Percentiles rank a stretch among this genome's conserved stretches.
Evolutionary conservation across 805 yeast species (phyloP).

Genomic region (Isabelozyma rhagii): DNA sequence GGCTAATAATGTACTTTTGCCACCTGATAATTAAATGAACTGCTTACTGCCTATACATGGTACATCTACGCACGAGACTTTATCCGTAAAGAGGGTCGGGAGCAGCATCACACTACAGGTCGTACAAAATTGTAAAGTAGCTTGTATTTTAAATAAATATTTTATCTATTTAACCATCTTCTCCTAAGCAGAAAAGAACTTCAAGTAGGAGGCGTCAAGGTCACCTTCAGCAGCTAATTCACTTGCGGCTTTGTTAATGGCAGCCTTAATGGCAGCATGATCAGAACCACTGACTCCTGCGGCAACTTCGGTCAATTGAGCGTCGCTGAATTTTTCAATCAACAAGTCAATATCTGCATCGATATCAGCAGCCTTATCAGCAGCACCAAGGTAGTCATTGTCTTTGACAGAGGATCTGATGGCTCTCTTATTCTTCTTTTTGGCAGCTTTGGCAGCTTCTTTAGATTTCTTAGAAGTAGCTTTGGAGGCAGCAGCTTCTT

Average conservation of each 20-base stretch:
- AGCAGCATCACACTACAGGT: too few species aligned
- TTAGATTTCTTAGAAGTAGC: slow-evolving; percentile 74
- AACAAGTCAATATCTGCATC: slow-evolving; percentile 79
- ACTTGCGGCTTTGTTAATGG: slow-evolving; percentile 53
- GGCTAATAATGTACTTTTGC: too few species aligned
- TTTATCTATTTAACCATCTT: background rate
- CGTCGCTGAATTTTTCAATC: slow-evolving; percentile 77
- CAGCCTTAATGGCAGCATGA: slow-evolving; percentile 58
- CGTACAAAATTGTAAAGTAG: too few species aligned
- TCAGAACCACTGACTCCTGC: slow-evolving; percentile 54
- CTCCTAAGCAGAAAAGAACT: slow-evolving; percentile 40
- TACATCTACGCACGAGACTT: too few species aligned
- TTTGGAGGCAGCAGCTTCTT: slow-evolving; percentile 58
- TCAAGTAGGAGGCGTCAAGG: slow-evolving; percentile 49
- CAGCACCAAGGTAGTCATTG: slow-evolving; percentile 79
- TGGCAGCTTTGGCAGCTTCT: slow-evolving; percentile 95
- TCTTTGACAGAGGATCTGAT: slow-evolving; percentile 83
- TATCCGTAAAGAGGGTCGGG: too few species aligned
- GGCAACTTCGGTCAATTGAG: slow-evolving; percentile 73
- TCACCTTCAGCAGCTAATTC: slow-evolving; percentile 53
- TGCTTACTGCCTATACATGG: too few species aligned
- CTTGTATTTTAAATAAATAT: too few species aligned
- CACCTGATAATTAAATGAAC: too few species aligned
- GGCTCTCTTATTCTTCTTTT: slow-evolving; percentile 94
- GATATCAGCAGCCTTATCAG: slow-evolving; percentile 59